Evolutionary conservation across 805 yeast genomes (phyloP), one percentile per base, ranked within the genome.

Genomic region (Cyberlindnera subsufficiens): DNA sequence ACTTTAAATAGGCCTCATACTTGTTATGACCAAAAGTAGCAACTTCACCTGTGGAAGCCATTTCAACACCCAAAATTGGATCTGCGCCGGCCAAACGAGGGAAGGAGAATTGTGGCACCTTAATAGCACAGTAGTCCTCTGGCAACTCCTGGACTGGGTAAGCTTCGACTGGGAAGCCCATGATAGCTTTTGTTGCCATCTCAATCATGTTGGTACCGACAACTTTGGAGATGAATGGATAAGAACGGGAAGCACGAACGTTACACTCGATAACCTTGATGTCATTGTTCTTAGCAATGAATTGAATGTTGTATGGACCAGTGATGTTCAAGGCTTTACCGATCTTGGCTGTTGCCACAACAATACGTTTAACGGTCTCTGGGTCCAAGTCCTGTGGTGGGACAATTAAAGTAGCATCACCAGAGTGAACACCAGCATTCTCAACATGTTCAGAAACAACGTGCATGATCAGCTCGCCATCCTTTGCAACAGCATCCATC

Each of bases 11-110:
- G 18, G 99, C 99, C 71, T 95, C 99, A 61, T 89, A 90, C 68
- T 91, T 91, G 74, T 90, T 83, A 60, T 77, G 88, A 59, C 99
- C 99, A 62, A 93, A 91, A 50, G 95, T 79, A 39, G 99, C 99
- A 60, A 90, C 97, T 67, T 89, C 98, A 75, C 98, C 98, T 49
- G 98, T 91, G 27, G 97, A 91, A 16, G 98, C 96, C 98, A 91
- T 91, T 70, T 91, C 98, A 52, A 91, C 98, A 71, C 98, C 98
- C 53, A 91, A 74, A 48, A 91, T 89, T 42, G 98, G 98, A 65
- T 91, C 98, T 43, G 98, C 98, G 56, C 98, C 98, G 38, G 96
- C 86, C 54, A 91, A 76, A 66, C 98, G 82, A 27, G 97, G 85
- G 81, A 93, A 91, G 6, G 97, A 90, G 69, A 91, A 91, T 68